Evolutionary conservation across 495 filamentous ascomycete species (phyloP), one percentile per base, ranked within the genome.

Genomic region (Cercophora sp.): DNA sequence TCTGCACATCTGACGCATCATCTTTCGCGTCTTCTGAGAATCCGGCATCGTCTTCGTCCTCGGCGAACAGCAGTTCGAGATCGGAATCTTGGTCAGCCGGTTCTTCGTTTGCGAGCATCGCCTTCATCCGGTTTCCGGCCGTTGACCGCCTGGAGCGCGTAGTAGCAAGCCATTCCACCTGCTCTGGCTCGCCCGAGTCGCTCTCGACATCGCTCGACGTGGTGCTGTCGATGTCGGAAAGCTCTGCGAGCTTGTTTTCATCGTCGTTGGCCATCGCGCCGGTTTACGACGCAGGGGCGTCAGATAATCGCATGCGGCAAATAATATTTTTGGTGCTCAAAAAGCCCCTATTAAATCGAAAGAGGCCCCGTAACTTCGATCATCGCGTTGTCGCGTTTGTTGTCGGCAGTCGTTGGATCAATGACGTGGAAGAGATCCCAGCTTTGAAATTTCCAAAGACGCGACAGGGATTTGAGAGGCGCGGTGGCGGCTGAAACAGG

Each of bases 41-140:
- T 10, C 88, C 88, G 9, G 84, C 84, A 57, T 96, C 91, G 49
- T 94, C 84, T 54, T 92, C 90, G 51, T 90, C 85, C 68, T 93
- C 88, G 54, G 86, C 83, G 55, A 93, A 94, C 4, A 95, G 77
- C 6, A 91, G 80, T 43, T 91, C 85, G 26, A 89, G 78, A 44
- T 90, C 87, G 40, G 89, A 85, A 47, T 82, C 81, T 5, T 64
- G 59, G 26, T 34, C 63, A 23, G 60, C 67, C 45, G 86, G 85
- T 48, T 85, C 85, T 60, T 86, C 86, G 55, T 83, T 85, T 19
- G 85, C 84, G 39, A 96, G 73, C 55, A 96, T 83, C 24, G 81
- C 80, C 26, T 85, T 84, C 78, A 96, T 85, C 56, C 89, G 82
- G 55, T 85, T 90, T 41, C 92, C 92, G 16, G 92, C 92, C 0